These are phyloP conservation scores for Aspergillus sp. DNA, from an alignment of 2,329 filamentous ascomycete genomes.

Conservation along the genomic window DNA sequence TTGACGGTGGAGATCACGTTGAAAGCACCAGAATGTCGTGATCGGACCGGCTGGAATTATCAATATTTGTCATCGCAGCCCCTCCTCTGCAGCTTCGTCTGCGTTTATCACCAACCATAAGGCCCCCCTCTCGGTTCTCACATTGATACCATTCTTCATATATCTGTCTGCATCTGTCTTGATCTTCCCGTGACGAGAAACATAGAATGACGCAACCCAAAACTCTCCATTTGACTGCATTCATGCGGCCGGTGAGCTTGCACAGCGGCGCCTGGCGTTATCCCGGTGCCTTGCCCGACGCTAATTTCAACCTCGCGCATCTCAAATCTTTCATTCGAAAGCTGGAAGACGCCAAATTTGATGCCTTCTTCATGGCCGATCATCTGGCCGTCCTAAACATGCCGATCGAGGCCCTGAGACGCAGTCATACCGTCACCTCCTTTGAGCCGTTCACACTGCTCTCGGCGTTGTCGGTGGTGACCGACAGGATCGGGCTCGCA, in stretches of 20 bases:
- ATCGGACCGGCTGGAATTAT: background rate
- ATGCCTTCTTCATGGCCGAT: constrained; percentile 59
- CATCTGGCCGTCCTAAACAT: constrained; percentile 57
- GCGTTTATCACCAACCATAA: background rate
- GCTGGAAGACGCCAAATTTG: constrained; percentile 55
- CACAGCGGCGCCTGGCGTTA: constrained; percentile 60
- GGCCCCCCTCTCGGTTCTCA: too few species aligned
- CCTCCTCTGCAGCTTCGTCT: background rate
- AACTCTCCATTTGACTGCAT: constrained; percentile 56
- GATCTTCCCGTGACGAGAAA: background rate
- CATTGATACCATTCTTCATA: background rate
- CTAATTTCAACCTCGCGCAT: constrained; percentile 58
- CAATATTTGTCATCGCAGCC: background rate
- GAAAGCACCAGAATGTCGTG: background rate
- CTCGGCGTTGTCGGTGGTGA: constrained; percentile 51
- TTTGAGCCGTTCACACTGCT: constrained; percentile 58
- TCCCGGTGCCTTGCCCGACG: constrained; percentile 55
- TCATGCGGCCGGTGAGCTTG: constrained; percentile 58
- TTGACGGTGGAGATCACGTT: background rate
- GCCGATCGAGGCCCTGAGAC: constrained; percentile 57
- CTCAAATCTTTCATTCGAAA: constrained; percentile 55
- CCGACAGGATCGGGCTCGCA: constrained; percentile 51
- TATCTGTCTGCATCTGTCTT: too few species aligned
- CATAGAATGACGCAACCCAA: constrained; percentile 9
- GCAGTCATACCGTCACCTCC: constrained; percentile 59